Percentiles rank a stretch among this genome's conserved stretches.
phyloP scores from a whole-genome alignment of 2,329 filamentous ascomycete species.

The Microdochium nivale region DNA sequence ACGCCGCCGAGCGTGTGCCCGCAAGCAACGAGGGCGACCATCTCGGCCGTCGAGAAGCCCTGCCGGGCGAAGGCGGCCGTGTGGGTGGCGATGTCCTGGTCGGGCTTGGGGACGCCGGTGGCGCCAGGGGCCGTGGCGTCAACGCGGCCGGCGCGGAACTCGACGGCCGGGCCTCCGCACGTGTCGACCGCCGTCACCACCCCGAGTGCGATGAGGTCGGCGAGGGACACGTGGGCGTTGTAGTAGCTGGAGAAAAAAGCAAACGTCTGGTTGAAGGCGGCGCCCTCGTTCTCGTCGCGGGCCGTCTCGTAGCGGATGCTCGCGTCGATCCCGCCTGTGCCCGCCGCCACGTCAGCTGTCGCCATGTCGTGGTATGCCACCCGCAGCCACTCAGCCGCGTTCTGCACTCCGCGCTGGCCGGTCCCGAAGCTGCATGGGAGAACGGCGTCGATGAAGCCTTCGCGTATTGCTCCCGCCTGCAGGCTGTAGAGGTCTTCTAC shows the following conservation, averaged over 20 bases:
- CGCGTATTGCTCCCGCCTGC: neutral
- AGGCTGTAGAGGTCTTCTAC: conserved; percentile 2
- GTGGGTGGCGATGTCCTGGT: conserved; percentile 15
- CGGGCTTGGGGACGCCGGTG: conserved; percentile 21
- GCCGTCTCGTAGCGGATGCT: conserved; percentile 19
- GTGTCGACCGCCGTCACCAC: conserved; percentile 14
- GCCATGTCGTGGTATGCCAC: conserved; percentile 19
- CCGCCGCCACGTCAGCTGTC: conserved; percentile 13
- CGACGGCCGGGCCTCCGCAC: conserved; percentile 15
- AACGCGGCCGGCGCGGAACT: conserved; percentile 19
- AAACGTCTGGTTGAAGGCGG: conserved; percentile 19
- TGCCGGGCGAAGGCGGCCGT: conserved; percentile 17
- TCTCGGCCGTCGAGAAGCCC: conserved; percentile 22
- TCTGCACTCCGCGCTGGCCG: conserved; percentile 5
- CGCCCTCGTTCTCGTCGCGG: conserved; percentile 16
- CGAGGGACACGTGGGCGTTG: conserved; percentile 10
- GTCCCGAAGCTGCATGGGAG: conserved; percentile 6
- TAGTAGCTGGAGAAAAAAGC: conserved; percentile 15
- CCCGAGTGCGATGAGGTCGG: conserved; percentile 23
- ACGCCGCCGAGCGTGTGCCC: conserved; percentile 31
- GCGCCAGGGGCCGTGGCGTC: conserved; percentile 20
- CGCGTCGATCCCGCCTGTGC: conserved; percentile 19
- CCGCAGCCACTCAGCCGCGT: conserved; percentile 17
- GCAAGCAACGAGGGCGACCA: conserved; percentile 26
- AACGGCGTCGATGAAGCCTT: conserved; percentile 3